A percentile compares a stretch with the other conserved stretches of the same genome.
phyloP scores from a whole-genome alignment of 257 asterid genomes.

The Rhazya stricta region DNA sequence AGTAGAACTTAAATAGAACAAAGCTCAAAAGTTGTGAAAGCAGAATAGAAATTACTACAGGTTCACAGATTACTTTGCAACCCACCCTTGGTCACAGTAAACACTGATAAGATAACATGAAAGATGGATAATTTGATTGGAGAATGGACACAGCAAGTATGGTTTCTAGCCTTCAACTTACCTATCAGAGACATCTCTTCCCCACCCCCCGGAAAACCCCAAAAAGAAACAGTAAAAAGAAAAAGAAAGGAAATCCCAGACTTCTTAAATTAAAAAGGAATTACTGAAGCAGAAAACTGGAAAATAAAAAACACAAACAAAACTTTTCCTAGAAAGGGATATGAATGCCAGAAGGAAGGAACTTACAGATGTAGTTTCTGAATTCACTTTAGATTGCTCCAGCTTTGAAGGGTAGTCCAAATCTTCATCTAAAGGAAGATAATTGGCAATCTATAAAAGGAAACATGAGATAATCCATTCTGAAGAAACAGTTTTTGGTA shows the following conservation, averaged over 20 bases:
- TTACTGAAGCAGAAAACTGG: not conserved
- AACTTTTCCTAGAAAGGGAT: constrained; percentile 7
- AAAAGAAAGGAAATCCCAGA: too few relatives aligned
- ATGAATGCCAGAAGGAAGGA: constrained; percentile 13
- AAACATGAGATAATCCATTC: not conserved
- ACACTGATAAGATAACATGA: not conserved
- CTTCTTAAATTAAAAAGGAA: too few relatives aligned
- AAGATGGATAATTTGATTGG: not conserved
- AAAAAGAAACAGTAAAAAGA: too few relatives aligned
- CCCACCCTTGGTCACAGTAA: not conserved
- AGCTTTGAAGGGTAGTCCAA: constrained; percentile 83
- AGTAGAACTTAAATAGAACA: not conserved
- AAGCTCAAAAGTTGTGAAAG: not conserved
- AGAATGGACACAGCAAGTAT: not conserved
- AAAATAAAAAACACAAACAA: not conserved
- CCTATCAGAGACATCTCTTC: too few relatives aligned
- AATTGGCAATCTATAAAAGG: constrained; percentile 78
- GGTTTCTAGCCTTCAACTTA: not conserved
- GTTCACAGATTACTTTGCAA: not conserved
- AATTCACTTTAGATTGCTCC: constrained; percentile 61
- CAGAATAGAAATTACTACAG: not conserved
- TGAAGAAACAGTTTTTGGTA: not conserved
- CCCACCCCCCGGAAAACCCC: too few relatives aligned
- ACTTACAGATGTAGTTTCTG: constrained; percentile 69
- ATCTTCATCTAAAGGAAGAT: constrained; percentile 80